Percentiles rank a stretch among this genome's conserved stretches.
These are phyloP conservation scores for Vitellaria paradoxa DNA, from an alignment of 179 eudicot species.

Conservation along the genomic window DNA sequence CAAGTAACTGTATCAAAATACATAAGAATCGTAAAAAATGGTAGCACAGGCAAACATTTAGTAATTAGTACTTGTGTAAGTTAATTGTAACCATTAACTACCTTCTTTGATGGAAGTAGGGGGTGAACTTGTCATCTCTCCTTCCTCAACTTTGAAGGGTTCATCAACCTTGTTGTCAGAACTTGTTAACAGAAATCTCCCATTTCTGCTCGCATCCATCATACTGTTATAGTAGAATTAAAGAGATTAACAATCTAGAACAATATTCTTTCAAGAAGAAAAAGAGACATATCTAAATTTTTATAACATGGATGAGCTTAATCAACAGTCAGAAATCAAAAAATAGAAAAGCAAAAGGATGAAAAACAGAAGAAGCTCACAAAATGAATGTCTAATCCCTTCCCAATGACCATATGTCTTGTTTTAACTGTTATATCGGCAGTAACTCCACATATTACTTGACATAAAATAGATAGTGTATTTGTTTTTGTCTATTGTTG, in stretches of 20 bases:
- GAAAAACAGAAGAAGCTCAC: too few species aligned
- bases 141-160: conserved; percentile 59
- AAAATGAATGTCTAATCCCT: too few species aligned
- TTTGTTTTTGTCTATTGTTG: too few species aligned
- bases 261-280: not conserved
- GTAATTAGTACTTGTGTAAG: not conserved
- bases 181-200: conserved; percentile 51
- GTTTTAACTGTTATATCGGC: too few species aligned
- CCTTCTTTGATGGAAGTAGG: conserved; percentile 84
- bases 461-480: too few species aligned
- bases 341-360: too few species aligned
- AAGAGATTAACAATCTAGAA: not conserved
- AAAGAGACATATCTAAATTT: not conserved
- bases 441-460: too few species aligned
- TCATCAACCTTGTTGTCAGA: conserved; percentile 38
- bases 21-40: not conserved
- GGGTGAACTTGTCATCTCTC: conserved; percentile 59
- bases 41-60: not conserved
- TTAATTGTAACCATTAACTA: conserved; percentile 10
- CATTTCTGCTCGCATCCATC: conserved; percentile 34
- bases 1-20: conserved; percentile 50
- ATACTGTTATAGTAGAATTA: conserved; percentile 23
- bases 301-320: too few species aligned
- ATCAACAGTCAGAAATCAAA: too few species aligned
- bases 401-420: too few species aligned